These are phyloP conservation scores for Paramecium octaurelia DNA, from an alignment of 73 alveolate species.

Conservation along the genomic window DNA sequence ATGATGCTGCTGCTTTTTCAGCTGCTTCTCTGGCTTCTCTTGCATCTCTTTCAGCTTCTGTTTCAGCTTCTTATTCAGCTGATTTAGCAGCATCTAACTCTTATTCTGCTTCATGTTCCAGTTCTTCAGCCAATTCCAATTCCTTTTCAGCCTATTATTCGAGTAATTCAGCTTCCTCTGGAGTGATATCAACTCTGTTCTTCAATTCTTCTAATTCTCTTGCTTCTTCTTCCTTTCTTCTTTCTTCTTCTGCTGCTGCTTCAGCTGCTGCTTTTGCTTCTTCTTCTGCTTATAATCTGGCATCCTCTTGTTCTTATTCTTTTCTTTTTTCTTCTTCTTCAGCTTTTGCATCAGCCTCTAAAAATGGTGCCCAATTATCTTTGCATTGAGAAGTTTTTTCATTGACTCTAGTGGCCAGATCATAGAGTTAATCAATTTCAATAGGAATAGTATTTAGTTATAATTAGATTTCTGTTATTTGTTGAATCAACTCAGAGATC, in stretches of 20 bases:
- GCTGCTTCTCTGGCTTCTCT: background rate
- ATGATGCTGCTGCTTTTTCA: background rate
- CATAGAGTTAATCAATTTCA: slow-evolving; percentile 41
- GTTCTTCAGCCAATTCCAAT: background rate
- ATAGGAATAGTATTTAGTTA: background rate
- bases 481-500: background rate
- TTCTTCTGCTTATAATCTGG: background rate
- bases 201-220: slow-evolving; percentile 13
- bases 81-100: background rate
- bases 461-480: background rate
- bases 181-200: background rate
- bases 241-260: slow-evolving; percentile 34
- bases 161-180: background rate
- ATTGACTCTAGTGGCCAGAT: slow-evolving; percentile 16
- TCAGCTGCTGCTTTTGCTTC: slow-evolving; percentile 29
- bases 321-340: slow-evolving; percentile 9
- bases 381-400: background rate
- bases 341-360: slow-evolving; percentile 29
- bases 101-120: background rate
- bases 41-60: slow-evolving; percentile 1
- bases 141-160: background rate
- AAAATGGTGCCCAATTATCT: background rate
- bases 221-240: slow-evolving; percentile 12
- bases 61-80: background rate
- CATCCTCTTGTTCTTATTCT: background rate